phyloP scores from a whole-genome alignment of 805 yeast genomes.

The Dipodascus albidus region DNA sequence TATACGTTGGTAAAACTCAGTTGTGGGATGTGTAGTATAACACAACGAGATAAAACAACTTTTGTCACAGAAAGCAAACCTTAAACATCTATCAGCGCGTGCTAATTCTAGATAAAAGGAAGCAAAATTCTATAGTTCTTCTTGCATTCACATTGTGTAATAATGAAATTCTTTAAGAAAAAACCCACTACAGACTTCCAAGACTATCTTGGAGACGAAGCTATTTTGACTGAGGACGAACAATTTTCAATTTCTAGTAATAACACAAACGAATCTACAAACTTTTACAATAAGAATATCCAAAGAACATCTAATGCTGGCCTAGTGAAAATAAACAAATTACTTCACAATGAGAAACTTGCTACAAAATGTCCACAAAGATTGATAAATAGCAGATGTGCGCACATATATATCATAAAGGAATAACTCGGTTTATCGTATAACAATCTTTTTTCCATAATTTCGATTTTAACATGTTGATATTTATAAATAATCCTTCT shows the following conservation, averaged over 20 bases:
- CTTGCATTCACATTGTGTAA: too few relatives aligned
- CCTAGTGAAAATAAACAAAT: background rate
- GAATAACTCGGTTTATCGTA: background rate
- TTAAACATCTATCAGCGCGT: too few relatives aligned
- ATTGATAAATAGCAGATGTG: background rate
- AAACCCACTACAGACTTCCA: background rate
- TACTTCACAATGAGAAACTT: background rate
- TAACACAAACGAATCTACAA: background rate
- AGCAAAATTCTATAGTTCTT: too few relatives aligned
- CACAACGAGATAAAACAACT: background rate
- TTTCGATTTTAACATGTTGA: background rate
- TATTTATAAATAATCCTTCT: conserved; percentile 69
- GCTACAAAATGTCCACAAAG: background rate
- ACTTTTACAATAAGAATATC: background rate
- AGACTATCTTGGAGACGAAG: background rate
- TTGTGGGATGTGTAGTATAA: too few relatives aligned
- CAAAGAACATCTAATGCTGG: background rate
- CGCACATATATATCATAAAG: background rate
- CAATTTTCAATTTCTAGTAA: background rate
- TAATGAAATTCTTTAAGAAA: background rate
- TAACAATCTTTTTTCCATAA: background rate
- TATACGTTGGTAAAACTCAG: background rate
- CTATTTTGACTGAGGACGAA: background rate
- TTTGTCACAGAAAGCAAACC: too few relatives aligned
- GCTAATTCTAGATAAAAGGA: too few relatives aligned